Conservation (phyloP, 345 rosid genomes). For the Brassica nigra region DNA sequence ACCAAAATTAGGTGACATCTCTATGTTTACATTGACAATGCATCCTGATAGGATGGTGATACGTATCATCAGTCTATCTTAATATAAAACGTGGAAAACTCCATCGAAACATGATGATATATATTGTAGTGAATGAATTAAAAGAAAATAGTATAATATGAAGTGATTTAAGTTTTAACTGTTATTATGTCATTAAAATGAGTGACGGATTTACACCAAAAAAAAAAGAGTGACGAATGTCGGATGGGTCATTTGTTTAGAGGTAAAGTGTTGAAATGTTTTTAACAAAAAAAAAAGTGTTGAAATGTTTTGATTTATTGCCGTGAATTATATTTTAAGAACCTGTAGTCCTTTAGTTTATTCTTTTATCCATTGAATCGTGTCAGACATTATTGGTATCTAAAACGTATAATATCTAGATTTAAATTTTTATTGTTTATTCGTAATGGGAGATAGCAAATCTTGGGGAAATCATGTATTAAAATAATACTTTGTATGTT, state of each 20-base stretch:
- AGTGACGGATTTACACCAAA: background rate
- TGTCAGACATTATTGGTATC: background rate
- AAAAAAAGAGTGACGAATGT: no score
- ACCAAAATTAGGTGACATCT: constrained; percentile 29
- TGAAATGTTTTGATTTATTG: background rate
- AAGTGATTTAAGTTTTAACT: no score
- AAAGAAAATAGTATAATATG: no score
- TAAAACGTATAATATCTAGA: constrained; percentile 20
- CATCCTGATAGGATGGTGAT: constrained; percentile 10
- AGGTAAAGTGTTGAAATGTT: no score
- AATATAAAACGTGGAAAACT: background rate
- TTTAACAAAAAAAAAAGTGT: no score
- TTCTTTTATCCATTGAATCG: background rate
- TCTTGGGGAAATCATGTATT: background rate
- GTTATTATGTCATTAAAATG: background rate
- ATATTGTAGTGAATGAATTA: background rate
- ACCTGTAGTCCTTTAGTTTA: constrained; percentile 3
- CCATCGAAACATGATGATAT: background rate
- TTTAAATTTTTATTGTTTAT: background rate
- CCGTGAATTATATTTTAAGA: background rate
- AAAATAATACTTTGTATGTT: background rate
- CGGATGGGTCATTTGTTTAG: constrained; percentile 18
- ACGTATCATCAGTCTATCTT: constrained; percentile 12
- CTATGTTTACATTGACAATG: constrained; percentile 22
- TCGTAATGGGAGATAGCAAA: constrained; percentile 1